Evolutionary conservation across 2,329 filamentous ascomycete species (phyloP), one percentile per base, ranked within the genome.

Genomic region (Juglanconis sp.): DNA sequence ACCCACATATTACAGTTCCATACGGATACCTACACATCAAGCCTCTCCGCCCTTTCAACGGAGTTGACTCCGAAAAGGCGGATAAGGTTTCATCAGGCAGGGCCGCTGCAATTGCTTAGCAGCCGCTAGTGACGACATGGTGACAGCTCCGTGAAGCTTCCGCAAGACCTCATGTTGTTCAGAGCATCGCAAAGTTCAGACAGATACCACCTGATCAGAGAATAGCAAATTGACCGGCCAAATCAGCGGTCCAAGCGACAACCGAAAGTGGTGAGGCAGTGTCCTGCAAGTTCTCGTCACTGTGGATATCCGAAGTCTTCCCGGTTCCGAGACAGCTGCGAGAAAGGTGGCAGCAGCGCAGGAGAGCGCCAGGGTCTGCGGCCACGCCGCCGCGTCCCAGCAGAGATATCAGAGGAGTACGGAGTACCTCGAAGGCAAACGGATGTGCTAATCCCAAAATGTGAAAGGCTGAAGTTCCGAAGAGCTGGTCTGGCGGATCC

Each of bases 261-360:
- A 56, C 34, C 44, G 24, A 17, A 49, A 53, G 35, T 54, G 50
- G 9, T 48, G 57, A 60, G 61, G 58, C 58, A 61, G 58, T 63
- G 46, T 63, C 55, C 42, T 58, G 51, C 55, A 55, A 47, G 44
- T 54, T 40, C 53, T 49, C 58, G 53, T 35, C 57, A 60, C n/a
- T 58, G 61, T 63, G 61, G 61, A 36, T 60, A 42, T 24, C 17
- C 35, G 50, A 54, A 49, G 24, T 40, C 40, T 53, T 40, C 31
- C 51, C 48, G 56, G 60, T 42, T 44, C 30, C 38, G 42, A 59
- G 57, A 60, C 60, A 59, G 17, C n/a, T 7, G 17, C 7, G n/a
- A 53, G 52, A 56, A 54, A 57, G 61, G 30, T 60, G 42, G 54
- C 60, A 63, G 57, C 57, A 52, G 34, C 48, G 42, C 49, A 56